Evolutionary conservation across 768 basidiomycete species (phyloP), one percentile per base, ranked within the genome.

Genomic region (Megacollybia marginata): DNA sequence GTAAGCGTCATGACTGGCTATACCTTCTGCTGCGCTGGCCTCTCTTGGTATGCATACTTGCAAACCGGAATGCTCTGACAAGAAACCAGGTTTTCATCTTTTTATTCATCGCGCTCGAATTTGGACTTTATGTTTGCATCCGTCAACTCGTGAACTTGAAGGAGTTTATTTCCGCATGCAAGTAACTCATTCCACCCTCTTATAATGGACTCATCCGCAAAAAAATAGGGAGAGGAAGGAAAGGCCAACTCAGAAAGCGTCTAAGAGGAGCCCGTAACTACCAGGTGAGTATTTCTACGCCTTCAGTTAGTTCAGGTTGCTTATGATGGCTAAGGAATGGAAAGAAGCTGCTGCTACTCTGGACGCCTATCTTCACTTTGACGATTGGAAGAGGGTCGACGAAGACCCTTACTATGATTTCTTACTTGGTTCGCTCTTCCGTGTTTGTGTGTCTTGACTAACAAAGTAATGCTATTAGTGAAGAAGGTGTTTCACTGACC

Each of bases 101-200:
- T 57, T 48, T 83, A 5, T 79, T 96, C 65, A 96, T 98, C 49
- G 74, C 80, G 35, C 73, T 73, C 12, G 87, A 97, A 65, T 97
- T 98, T 62, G 75, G 88, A 12, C 64, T 87, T 23, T 99, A 99
- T 58, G 79, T 98, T 35, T 55, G 90, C 33, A 89, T 92, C 44
- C 75, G 95, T 13, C 95, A 99, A 63, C 59, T 95, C 15, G 96
- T 99, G 40, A 97, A 97, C 60, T 77, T 89, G 4, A 91, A 96
- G 62, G 95, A 99, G 67, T 97, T 84, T 80, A 62, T 95, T 42
- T 81, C 85, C 20, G 92, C 92, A 44, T 97, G 93, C 93, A 61
- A 56, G 72, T 62, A 38, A 10, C 19, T 6, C 44, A 12, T 15
- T 47, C 51, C 15, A 52, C n/a, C 35, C 43, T 53, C 48, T 40